Evolutionary conservation across 2,329 filamentous ascomycete species (phyloP).

Genomic region (Lasiodiplodia citricola): DNA sequence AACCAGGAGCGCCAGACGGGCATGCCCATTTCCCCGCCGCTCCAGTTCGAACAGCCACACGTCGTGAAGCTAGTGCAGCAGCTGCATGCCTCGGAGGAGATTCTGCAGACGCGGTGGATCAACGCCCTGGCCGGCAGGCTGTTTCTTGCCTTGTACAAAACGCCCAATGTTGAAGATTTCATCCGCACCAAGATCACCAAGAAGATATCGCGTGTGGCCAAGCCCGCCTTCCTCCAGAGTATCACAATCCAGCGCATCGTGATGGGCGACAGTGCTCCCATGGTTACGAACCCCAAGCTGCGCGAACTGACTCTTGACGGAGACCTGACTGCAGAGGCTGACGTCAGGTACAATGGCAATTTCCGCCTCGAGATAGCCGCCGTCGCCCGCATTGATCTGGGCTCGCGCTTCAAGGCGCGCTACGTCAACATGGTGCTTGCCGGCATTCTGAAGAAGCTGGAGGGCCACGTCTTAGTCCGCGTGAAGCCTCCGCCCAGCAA

Average conservation of each 20-base stretch:
- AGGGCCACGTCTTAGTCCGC: slow-evolving; percentile 82
- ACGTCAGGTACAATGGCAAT: slow-evolving; percentile 87
- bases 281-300: slow-evolving; percentile 85
- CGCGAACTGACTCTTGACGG: slow-evolving; percentile 91
- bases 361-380: slow-evolving; percentile 89
- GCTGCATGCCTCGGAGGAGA: slow-evolving; percentile 89
- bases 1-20: slow-evolving; percentile 75
- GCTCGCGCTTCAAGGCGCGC: slow-evolving; percentile 83
- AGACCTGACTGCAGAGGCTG: slow-evolving; percentile 84
- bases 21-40: slow-evolving; percentile 66
- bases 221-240: slow-evolving; percentile 85
- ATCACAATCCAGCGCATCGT: slow-evolving; percentile 83
- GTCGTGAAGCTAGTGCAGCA: slow-evolving; percentile 89
- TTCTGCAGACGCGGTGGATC: slow-evolving; percentile 88
- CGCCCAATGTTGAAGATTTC: slow-evolving; percentile 76
- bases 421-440: slow-evolving; percentile 90
- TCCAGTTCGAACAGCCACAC: slow-evolving; percentile 81
- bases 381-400: slow-evolving; percentile 90
- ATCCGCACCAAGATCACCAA: slow-evolving; percentile 88
- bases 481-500: slow-evolving; percentile 97
- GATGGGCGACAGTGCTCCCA: slow-evolving; percentile 84
- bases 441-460: slow-evolving; percentile 80
- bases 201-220: slow-evolving; percentile 93
- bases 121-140: slow-evolving; percentile 89
- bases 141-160: slow-evolving; percentile 88